phyloP scores from a whole-genome alignment of 208 protist species.

The Lotmaria passim region DNA sequence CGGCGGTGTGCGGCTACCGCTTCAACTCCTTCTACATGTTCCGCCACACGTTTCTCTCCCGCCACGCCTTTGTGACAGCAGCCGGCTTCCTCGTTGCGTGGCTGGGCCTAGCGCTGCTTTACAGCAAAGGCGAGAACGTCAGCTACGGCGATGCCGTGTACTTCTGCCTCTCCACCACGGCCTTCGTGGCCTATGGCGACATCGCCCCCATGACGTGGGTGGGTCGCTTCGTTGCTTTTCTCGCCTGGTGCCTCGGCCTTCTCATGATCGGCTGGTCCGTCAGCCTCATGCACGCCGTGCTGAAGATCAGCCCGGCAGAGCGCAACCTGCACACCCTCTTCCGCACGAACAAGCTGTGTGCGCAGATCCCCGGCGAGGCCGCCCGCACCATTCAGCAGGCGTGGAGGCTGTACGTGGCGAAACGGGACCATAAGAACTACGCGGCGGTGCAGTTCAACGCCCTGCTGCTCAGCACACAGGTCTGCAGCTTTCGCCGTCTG shows the following conservation, averaged over 20 bases:
- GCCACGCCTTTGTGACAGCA: constrained; percentile 25
- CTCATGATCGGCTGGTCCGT: constrained; percentile 54
- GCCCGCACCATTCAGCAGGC: constrained; percentile 69
- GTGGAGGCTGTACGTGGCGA: constrained; percentile 61
- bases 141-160: constrained; percentile 54
- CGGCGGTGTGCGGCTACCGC: constrained; percentile 50
- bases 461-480: constrained; percentile 57
- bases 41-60: constrained; percentile 38
- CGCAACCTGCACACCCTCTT: constrained; percentile 70
- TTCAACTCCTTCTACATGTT: constrained; percentile 49
- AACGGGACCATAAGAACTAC: constrained; percentile 39
- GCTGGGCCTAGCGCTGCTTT: constrained; percentile 48
- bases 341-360: constrained; percentile 65
- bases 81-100: constrained; percentile 37
- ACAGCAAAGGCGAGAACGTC: constrained; percentile 51
- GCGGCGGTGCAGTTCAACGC: constrained; percentile 63
- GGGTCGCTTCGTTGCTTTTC: constrained; percentile 56
- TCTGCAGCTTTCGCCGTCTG: constrained; percentile 49
- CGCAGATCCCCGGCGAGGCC: constrained; percentile 53
- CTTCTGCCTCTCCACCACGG: constrained; percentile 59
- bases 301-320: constrained; percentile 48
- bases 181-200: constrained; percentile 66
- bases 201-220: constrained; percentile 44
- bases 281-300: constrained; percentile 44
- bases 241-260: constrained; percentile 52